Evolutionary conservation across 2,329 filamentous ascomycete genomes (phyloP).

Genomic region (Tolypocladium guangdongense): DNA sequence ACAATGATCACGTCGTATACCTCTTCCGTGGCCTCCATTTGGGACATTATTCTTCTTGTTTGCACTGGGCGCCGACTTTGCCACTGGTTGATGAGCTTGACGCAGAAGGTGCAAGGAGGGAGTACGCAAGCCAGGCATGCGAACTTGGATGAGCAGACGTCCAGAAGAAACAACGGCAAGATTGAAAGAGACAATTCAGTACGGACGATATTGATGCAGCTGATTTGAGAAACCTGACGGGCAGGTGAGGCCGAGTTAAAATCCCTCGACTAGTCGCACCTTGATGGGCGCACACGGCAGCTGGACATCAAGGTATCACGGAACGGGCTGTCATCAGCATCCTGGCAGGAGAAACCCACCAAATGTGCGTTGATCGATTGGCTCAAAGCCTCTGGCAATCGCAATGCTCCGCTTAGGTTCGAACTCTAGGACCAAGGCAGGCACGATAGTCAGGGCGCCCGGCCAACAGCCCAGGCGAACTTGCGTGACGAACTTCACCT

Average conservation of each 20-base stretch:
- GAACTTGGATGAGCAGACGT: background rate
- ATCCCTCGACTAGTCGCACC: background rate
- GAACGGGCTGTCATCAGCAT: background rate
- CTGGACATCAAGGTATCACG: background rate
- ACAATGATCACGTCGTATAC: conserved; percentile 60
- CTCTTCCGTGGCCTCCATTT: conserved; percentile 11
- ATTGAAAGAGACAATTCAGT: background rate
- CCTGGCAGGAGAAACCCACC: background rate
- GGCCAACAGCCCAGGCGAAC: too few species aligned
- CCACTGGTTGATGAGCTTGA: background rate
- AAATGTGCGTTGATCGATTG: background rate
- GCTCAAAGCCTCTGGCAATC: too few species aligned
- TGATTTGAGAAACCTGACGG: background rate
- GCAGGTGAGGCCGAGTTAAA: background rate
- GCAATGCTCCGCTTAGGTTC: too few species aligned
- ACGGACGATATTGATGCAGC: background rate
- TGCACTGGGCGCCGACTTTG: background rate
- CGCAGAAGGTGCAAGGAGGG: background rate
- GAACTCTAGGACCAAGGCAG: too few species aligned
- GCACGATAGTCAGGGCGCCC: too few species aligned
- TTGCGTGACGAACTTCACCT: too few species aligned
- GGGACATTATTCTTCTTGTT: background rate
- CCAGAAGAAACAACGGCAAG: background rate
- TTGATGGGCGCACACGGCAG: background rate
- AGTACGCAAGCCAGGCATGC: background rate